phyloP scores from a whole-genome alignment of 2,329 filamentous ascomycete genomes.

The Mycogone perniciosa region DNA sequence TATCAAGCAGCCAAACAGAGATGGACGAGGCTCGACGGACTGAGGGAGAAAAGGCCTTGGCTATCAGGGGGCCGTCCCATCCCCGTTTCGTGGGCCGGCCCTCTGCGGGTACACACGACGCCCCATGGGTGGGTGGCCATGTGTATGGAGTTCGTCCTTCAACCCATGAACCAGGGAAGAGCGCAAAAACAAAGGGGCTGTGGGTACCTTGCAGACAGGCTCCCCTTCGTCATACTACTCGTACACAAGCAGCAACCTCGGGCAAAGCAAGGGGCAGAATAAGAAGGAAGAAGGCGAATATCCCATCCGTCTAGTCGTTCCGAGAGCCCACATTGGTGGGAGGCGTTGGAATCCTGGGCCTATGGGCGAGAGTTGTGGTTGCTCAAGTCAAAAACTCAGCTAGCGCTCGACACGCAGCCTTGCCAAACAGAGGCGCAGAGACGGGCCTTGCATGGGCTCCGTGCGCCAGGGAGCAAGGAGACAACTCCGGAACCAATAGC shows the following conservation, averaged over 20 bases:
- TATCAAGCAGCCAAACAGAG: constrained; percentile 6
- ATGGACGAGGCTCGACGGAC: constrained; percentile 11
- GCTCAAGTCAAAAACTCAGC: constrained; percentile 11
- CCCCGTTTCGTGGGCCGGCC: constrained; percentile 10
- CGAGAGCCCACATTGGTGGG: not conserved
- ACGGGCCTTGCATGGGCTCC: constrained; percentile 12
- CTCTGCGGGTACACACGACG: not conserved
- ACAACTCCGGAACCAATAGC: constrained; percentile 1
- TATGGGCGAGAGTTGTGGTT: constrained; percentile 10
- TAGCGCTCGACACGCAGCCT: constrained; percentile 12
- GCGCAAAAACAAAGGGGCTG: not conserved
- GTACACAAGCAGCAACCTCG: constrained; percentile 4
- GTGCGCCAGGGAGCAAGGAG: constrained; percentile 9
- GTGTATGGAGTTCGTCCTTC: constrained; percentile 1
- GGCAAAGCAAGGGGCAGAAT: not conserved
- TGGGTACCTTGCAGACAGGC: constrained; percentile 3
- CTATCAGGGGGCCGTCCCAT: constrained; percentile 3
- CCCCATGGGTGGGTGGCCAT: not conserved
- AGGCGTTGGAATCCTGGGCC: constrained; percentile 1
- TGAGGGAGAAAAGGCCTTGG: constrained; percentile 10
- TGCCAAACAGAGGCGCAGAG: constrained; percentile 11
- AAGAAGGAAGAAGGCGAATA: not conserved
- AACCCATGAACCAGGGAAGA: not conserved
- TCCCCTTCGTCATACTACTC: not conserved
- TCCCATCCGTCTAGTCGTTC: not conserved